Evolutionary conservation across 257 asterid species (phyloP).

Genomic region (Thymus quinquecostatus): DNA sequence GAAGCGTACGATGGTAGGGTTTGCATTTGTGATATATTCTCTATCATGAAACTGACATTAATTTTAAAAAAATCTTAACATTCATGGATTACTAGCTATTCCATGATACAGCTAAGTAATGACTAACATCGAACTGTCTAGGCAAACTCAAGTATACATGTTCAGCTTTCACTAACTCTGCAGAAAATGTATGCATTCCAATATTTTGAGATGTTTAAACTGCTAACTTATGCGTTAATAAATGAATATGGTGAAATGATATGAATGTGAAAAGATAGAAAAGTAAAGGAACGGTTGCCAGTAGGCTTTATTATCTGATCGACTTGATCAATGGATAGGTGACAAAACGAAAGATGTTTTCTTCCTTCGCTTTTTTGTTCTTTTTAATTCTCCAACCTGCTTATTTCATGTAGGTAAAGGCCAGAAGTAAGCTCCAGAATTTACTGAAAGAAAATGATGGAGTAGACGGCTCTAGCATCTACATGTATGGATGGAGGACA

Average conservation of each 20-base stretch:
- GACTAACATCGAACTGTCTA: background rate
- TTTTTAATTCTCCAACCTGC: background rate
- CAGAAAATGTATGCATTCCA: background rate
- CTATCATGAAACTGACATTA: background rate
- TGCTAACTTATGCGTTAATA: background rate
- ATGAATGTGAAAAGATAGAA: background rate
- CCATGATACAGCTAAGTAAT: background rate
- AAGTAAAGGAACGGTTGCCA: background rate
- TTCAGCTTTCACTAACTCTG: background rate
- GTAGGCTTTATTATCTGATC: background rate
- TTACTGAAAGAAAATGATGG: constrained; percentile 64
- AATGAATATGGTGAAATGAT: background rate
- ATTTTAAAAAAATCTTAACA: background rate
- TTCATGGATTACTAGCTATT: constrained; percentile 12
- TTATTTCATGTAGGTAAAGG: constrained; percentile 71
- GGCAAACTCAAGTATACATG: background rate
- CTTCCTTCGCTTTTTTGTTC: background rate
- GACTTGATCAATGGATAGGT: background rate
- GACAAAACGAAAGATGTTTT: background rate
- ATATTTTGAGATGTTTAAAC: background rate
- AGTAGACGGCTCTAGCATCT: constrained; percentile 82
- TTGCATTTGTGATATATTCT: constrained; percentile 19
- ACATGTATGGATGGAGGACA: constrained; percentile 56
- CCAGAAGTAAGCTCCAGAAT: constrained; percentile 63
- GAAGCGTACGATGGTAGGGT: constrained; percentile 85